phyloP scores from a whole-genome alignment of 2,329 filamentous ascomycete species.

The Chlorencoelia australis region DNA sequence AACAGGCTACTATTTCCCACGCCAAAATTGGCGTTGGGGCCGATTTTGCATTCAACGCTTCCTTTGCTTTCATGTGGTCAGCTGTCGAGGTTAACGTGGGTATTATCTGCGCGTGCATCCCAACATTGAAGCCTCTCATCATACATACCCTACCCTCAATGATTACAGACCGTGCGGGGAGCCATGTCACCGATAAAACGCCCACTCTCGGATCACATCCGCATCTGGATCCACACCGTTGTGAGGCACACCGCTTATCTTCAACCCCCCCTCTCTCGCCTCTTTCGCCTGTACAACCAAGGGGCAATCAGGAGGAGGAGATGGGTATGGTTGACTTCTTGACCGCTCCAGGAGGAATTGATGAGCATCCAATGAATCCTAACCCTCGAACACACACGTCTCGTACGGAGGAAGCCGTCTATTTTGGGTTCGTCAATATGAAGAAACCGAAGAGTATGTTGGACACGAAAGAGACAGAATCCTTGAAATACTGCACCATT shows the following conservation, averaged over 20 bases:
- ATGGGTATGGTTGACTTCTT: constrained; percentile 22
- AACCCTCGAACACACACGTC: constrained; percentile 6
- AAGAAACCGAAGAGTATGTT: constrained; percentile 60
- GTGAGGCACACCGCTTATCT: constrained; percentile 1
- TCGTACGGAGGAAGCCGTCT: constrained; percentile 34
- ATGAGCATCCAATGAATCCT: constrained; percentile 2
- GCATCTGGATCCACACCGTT: too few species aligned
- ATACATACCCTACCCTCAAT: constrained; percentile 32
- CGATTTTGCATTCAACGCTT: constrained; percentile 63
- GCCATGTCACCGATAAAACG: neutral
- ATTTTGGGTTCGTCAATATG: constrained; percentile 73
- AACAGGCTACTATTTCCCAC: constrained; percentile 4
- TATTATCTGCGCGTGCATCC: constrained; percentile 86
- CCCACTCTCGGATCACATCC: constrained; percentile 6
- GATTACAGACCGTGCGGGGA: constrained; percentile 15
- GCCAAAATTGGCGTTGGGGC: constrained; percentile 35
- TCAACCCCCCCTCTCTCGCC: constrained; percentile 5
- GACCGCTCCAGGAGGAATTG: constrained; percentile 12
- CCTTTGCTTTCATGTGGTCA: constrained; percentile 86
- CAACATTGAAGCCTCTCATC: constrained; percentile 78
- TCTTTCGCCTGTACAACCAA: constrained; percentile 6
- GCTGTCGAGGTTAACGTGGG: constrained; percentile 85
- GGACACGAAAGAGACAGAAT: constrained; percentile 50
- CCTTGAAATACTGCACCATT: constrained; percentile 59
- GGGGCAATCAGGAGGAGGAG: constrained; percentile 12